Conservation (phyloP, 192 early-diverging fungal genomes). For the Coemansia sp. region DNA sequence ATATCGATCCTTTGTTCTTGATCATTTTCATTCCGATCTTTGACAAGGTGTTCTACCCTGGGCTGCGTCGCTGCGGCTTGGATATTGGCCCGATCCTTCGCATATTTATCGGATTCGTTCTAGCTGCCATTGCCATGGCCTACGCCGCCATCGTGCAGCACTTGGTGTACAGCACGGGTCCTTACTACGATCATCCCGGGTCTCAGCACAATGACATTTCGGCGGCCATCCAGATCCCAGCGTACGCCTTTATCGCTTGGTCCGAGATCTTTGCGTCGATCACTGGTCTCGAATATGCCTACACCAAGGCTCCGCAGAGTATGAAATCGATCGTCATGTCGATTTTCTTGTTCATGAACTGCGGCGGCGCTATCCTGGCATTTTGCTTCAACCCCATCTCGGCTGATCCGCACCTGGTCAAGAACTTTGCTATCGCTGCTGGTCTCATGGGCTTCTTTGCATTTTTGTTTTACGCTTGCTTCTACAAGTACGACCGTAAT, state of each 20-base stretch:
- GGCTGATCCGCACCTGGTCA: conserved; percentile 57
- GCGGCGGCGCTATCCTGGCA: conserved; percentile 56
- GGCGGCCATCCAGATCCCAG: conserved; percentile 58
- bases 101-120: conserved; percentile 68
- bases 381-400: conserved; percentile 61
- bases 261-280: conserved; percentile 72
- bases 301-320: conserved; percentile 59
- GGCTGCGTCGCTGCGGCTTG: conserved; percentile 53
- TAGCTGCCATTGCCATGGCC: conserved; percentile 58
- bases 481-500: conserved; percentile 10
- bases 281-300: conserved; percentile 69
- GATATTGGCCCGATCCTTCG: conserved; percentile 61
- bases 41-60: conserved; percentile 63
- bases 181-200: conserved; percentile 56
- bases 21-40: conserved; percentile 72
- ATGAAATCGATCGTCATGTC: conserved; percentile 75
- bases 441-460: conserved; percentile 27
- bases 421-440: conserved; percentile 19
- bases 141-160: conserved; percentile 64
- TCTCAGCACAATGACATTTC: conserved; percentile 57
- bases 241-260: conserved; percentile 61
- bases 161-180: conserved; percentile 58
- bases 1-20: conserved; percentile 66
- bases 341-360: conserved; percentile 63
- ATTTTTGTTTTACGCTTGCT: conserved; percentile 26